phyloP scores from a whole-genome alignment of 345 rosid genomes.

The Theobroma cacao region DNA sequence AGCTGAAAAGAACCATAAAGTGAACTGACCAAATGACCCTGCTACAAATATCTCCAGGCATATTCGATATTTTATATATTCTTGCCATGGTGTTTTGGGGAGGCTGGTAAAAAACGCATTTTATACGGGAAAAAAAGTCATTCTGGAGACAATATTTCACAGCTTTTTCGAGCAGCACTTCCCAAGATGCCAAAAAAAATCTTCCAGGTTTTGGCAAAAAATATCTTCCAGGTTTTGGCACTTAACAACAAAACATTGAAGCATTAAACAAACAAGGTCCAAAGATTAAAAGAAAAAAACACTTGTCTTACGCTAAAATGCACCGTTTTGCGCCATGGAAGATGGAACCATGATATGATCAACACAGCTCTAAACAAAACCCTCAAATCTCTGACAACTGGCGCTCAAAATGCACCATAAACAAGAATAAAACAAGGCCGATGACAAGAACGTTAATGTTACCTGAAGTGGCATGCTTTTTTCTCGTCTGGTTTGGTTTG shows the following conservation, averaged over 20 bases:
- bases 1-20: background rate
- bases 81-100: background rate
- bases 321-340: background rate
- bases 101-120: background rate
- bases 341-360: background rate
- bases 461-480: constrained; percentile 16
- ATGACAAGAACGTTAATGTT: background rate
- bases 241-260: background rate
- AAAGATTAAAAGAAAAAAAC: background rate
- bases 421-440: background rate
- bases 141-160: background rate
- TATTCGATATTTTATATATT: constrained; percentile 4
- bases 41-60: constrained; percentile 17
- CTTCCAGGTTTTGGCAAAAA: background rate
- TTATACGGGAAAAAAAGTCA: background rate
- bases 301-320: background rate
- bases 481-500: constrained; percentile 14
- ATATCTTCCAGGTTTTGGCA: background rate
- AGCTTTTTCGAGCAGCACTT: background rate
- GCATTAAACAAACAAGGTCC: background rate
- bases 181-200: background rate
- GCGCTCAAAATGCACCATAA: background rate
- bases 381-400: too few relatives aligned
- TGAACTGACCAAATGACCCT: background rate
- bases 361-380: background rate